These are phyloP conservation scores for Talaromyces albobiverticillius DNA, from an alignment of 2,329 filamentous ascomycete genomes.

Conservation along the genomic window DNA sequence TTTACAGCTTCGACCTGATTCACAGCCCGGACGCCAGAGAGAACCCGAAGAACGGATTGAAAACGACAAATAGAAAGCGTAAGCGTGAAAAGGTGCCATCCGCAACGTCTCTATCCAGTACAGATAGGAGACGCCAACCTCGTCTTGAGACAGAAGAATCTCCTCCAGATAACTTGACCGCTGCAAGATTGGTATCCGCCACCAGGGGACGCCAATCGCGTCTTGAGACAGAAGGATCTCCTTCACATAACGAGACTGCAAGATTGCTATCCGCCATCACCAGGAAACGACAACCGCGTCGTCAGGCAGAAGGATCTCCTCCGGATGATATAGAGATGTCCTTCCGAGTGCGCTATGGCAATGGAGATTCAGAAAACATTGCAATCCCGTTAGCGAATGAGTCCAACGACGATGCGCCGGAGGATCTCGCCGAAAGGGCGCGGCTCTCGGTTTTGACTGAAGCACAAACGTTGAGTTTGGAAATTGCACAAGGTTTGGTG, in stretches of 20 bases:
- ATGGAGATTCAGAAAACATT: constrained; percentile 60
- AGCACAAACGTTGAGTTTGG: constrained; percentile 52
- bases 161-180: too few species aligned
- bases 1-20: constrained; percentile 65
- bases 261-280: constrained; percentile 42
- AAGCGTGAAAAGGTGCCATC: constrained; percentile 53
- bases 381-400: constrained; percentile 38
- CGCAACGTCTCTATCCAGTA: constrained; percentile 41
- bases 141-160: constrained; percentile 46
- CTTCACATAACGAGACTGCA: constrained; percentile 35
- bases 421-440: constrained; percentile 35
- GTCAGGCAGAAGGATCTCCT: constrained; percentile 40
- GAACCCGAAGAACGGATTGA: constrained; percentile 26
- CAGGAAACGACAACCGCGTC: constrained; percentile 45
- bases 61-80: constrained; percentile 51
- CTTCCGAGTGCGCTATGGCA: constrained; percentile 57
- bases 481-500: constrained; percentile 55
- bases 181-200: too few species aligned
- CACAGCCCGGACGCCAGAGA: constrained; percentile 56
- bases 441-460: constrained; percentile 50
- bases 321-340: constrained; percentile 45
- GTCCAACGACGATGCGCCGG: constrained; percentile 24
- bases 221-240: constrained; percentile 42
- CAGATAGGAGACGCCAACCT: constrained; percentile 43
- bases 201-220: constrained; percentile 46